Percentiles rank a stretch among this genome's conserved stretches.
Evolutionary conservation across 1,139 yeast genomes (phyloP).

Genomic region (Lodderomyces orthopsilosis): DNA sequence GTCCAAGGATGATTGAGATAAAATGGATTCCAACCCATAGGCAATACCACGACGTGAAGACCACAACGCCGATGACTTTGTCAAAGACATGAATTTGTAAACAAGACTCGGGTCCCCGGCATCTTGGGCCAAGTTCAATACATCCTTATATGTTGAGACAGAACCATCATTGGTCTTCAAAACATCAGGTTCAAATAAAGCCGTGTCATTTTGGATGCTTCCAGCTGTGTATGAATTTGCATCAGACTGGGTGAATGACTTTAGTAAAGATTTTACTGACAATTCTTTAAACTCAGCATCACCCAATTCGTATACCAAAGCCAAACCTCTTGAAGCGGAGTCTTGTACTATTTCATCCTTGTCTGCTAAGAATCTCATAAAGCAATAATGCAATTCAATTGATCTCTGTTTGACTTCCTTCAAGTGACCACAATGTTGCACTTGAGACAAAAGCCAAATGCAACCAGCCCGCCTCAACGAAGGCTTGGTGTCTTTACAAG

Average conservation of each 20-base stretch:
- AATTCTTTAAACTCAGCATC: slow-evolving; percentile 65
- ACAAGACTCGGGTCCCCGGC: slow-evolving; percentile 95
- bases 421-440: slow-evolving; percentile 65
- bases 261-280: slow-evolving; percentile 70
- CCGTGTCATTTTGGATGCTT: slow-evolving; percentile 72
- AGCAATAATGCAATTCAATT: slow-evolving; percentile 62
- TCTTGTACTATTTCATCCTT: slow-evolving; percentile 86
- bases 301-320: slow-evolving; percentile 79
- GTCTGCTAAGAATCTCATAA: slow-evolving; percentile 73
- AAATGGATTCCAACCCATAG: slow-evolving; percentile 82
- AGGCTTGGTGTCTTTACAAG: slow-evolving; percentile 69
- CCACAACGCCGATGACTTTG: slow-evolving; percentile 88
- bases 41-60: slow-evolving; percentile 92
- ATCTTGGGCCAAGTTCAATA: slow-evolving; percentile 81
- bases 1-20: slow-evolving; percentile 75
- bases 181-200: slow-evolving; percentile 79
- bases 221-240: slow-evolving; percentile 61
- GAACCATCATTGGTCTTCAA: slow-evolving; percentile 82
- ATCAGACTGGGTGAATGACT: slow-evolving; percentile 73
- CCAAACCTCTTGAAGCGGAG: slow-evolving; percentile 85
- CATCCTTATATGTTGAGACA: slow-evolving; percentile 84
- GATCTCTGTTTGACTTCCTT: slow-evolving; percentile 43
- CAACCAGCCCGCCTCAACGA: slow-evolving; percentile 72
- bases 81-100: slow-evolving; percentile 90
- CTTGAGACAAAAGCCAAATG: slow-evolving; percentile 79